Percentiles rank a stretch among this genome's conserved stretches.
Conservation (phyloP, 345 rosid genomes). For the Gossypium stocksii region DNA sequence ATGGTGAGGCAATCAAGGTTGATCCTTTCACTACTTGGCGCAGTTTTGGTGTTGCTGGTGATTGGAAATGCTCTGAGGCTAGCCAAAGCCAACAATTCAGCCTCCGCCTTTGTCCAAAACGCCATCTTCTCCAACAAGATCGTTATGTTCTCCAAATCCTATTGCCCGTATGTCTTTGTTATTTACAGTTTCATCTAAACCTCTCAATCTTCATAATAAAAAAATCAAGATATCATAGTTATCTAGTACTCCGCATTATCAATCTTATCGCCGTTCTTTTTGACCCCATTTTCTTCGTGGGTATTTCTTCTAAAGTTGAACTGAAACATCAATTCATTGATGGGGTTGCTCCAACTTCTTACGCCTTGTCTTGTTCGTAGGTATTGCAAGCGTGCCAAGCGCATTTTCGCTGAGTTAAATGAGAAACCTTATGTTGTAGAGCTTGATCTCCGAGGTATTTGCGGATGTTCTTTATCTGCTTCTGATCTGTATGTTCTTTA, state of each 20-base stretch:
- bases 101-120: conserved; percentile 79
- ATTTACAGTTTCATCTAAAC: neutral
- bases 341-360: neutral
- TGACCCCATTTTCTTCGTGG: neutral
- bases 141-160: conserved; percentile 90
- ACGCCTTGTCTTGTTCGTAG: conserved; percentile 19
- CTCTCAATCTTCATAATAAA: neutral
- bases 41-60: conserved; percentile 18
- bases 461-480: neutral
- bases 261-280: too few relatives aligned
- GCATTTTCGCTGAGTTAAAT: conserved; percentile 46
- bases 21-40: neutral
- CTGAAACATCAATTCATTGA: neutral
- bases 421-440: conserved; percentile 53
- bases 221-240: neutral
- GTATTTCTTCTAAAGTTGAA: neutral
- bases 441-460: conserved; percentile 71
- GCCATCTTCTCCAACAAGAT: conserved; percentile 77
- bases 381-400: conserved; percentile 57
- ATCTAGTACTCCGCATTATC: neutral
- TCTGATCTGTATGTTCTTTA: too few relatives aligned
- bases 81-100: conserved; percentile 51
- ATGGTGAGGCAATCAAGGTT: neutral
- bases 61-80: conserved; percentile 18
- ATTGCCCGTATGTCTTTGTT: conserved; percentile 66